Evolutionary conservation across 805 yeast genomes (phyloP), one percentile per base, ranked within the genome.

Genomic region (Wickerhamomyces chambardii): DNA sequence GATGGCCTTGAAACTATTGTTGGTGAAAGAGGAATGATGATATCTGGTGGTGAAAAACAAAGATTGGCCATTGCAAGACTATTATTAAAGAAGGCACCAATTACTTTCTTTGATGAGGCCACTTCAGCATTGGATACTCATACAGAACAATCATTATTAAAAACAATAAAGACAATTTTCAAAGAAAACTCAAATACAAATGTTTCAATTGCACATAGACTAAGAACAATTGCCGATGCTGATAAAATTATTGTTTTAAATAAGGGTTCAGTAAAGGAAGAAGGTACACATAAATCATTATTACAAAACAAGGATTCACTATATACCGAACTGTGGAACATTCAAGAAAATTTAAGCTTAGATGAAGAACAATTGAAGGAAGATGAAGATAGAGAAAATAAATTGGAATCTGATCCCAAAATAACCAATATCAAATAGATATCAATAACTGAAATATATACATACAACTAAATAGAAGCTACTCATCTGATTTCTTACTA

Each of bases 1-100:
- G 83, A 84, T 12, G 96, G 97, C 1, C 64, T 73, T 29, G 65
- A 81, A 21, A 92, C 97, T 0, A 66, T 84, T 38, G 98, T 92
- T 15, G 98, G 98, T 33, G 98, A 92, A 57, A 67, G 94, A 52
- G 98, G 98, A n/a, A 70, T 92, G 71, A 92, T 92, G 98, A 89
- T 92, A 32, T 86, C 96, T 18, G 98, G 98, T n/a, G 98, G 98
- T 41, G 98, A 92, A 56, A 89, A 92, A 55, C 98, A 92, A 59
- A 66, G 98, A 42, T 65, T 92, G 30, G 97, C 98, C 0, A 86
- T 92, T 44, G 92, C 97, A 1, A 70, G 98, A 43, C 73, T 92
- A n/a, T 58, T 92, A 30, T 61, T 92, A 46, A 92, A 92, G 57
- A 69, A 75, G 43, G 76, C 97, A 0, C 90, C 92, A 19, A 85